Percentiles rank a stretch among this genome's conserved stretches.
phyloP scores from a whole-genome alignment of 1,139 yeast species.

The Hyphopichia wangnamkhiaoensis region DNA sequence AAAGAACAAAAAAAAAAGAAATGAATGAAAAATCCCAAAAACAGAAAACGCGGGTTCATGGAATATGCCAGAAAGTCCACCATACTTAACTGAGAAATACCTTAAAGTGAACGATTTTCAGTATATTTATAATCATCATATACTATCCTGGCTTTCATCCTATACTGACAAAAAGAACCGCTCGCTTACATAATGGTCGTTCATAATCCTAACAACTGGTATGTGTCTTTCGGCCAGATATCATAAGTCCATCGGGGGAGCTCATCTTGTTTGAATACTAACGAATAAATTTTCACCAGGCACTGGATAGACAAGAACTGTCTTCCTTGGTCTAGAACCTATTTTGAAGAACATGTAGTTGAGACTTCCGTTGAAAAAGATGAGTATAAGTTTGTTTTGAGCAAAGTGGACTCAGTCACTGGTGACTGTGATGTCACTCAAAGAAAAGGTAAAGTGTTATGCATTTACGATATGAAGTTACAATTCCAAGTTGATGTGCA shows the following conservation, averaged over 20 bases:
- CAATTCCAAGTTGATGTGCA: slow-evolving; percentile 40
- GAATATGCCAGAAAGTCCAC: neutral
- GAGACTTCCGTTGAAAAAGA: slow-evolving; percentile 37
- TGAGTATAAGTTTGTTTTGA: slow-evolving; percentile 34
- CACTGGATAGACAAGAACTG: slow-evolving; percentile 86
- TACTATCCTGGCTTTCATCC: too few relatives aligned
- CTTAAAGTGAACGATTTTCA: too few relatives aligned
- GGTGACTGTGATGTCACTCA: slow-evolving; percentile 85
- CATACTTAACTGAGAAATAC: too few relatives aligned
- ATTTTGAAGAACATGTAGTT: slow-evolving; percentile 48
- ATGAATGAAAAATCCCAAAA: neutral
- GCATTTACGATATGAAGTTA: slow-evolving; percentile 67
- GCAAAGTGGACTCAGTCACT: slow-evolving; percentile 44
- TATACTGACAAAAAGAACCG: too few relatives aligned
- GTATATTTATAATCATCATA: too few relatives aligned
- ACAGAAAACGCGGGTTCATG: slow-evolving; percentile 1
- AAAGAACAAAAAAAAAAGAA: neutral
- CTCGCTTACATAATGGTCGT: slow-evolving; percentile 62
- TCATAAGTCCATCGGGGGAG: neutral
- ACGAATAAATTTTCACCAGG: slow-evolving; percentile 36
- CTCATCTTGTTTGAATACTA: too few relatives aligned
- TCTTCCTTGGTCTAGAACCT: slow-evolving; percentile 70
- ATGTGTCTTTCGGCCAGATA: slow-evolving; percentile 24
- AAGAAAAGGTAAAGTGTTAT: slow-evolving; percentile 76
- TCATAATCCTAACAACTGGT: slow-evolving; percentile 83